These are phyloP conservation scores for Phaeomoniella chlamydospora DNA, from an alignment of 2,329 filamentous ascomycete species.

Conservation along the genomic window DNA sequence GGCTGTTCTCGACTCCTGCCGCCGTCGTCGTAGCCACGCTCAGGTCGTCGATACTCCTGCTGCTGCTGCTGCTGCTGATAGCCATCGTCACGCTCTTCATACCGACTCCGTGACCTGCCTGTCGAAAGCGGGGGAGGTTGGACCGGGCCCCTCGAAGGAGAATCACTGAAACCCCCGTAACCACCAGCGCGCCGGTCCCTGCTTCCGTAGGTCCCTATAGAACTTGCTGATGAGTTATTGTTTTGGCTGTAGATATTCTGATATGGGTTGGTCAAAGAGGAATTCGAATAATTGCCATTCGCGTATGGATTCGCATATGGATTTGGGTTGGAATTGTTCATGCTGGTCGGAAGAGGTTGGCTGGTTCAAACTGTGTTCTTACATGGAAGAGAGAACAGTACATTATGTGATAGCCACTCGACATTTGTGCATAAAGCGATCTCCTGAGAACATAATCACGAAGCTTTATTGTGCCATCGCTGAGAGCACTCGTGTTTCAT, in stretches of 20 bases:
- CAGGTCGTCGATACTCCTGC: background rate
- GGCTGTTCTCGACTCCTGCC: constrained; percentile 3
- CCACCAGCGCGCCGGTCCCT: constrained; percentile 25
- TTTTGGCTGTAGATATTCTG: background rate
- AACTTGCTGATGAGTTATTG: constrained; percentile 1
- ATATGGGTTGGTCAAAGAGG: background rate
- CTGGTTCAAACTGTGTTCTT: too few species aligned
- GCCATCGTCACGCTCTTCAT: background rate
- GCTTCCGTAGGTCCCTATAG: background rate
- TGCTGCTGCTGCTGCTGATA: background rate
- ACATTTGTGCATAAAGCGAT: too few species aligned
- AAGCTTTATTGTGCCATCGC: too few species aligned
- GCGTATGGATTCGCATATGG: constrained; percentile 2
- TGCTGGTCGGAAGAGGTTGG: too few species aligned
- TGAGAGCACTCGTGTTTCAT: too few species aligned
- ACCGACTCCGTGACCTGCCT: background rate
- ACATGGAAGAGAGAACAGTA: too few species aligned
- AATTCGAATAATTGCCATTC: constrained; percentile 1
- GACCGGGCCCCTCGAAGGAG: background rate
- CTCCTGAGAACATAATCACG: too few species aligned
- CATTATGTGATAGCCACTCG: too few species aligned
- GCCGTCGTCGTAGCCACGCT: background rate
- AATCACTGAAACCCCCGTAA: constrained; percentile 23
- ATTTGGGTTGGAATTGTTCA: constrained; percentile 1
- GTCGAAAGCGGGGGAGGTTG: background rate